Base-by-base conservation (phyloP, 2,329 filamentous ascomycete genomes). In the Neonectria punicea region DNA sequence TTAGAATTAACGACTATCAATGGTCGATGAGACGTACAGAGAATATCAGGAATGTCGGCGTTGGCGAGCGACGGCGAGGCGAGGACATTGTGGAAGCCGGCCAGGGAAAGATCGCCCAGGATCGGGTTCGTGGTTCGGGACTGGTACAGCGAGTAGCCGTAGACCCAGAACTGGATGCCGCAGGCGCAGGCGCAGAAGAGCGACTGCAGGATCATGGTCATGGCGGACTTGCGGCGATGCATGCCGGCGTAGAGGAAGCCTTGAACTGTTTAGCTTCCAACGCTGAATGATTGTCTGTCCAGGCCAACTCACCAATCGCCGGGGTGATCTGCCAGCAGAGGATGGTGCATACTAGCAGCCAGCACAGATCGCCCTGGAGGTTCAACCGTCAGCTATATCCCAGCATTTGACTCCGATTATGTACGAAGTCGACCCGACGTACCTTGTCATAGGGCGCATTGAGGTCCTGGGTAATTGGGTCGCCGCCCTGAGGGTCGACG, bases 151-250 rank as follows among this genome's bases (percentile, higher is more conserved):
- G 80, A 83, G 53, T 82, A 81, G 5, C 82, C 82, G 62, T 83
- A 84, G 2, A 83, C 75, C 82, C 82, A 84, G 70, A 80, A 84
- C 56, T 84, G 82, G 9, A 84, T 81, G 1, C 81, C 82, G 53
- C 78, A 79, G 1, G 80, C 81, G 51, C 77, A 82, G 1, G 81
- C 79, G 34, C 82, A 84, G 70, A 84, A 83, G 1, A 84, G 77
- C 0, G 81, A 84, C 67, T 84, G 82, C 28, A 84, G 76, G 9
- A 84, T 76, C 79, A 84, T 83, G 0, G 82, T 84, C 64, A 84
- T 46, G 9, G 79, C 77, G 0, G 79, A 72, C 63, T 79, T 80
- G 28, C 77, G 70, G 3, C 79, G 75, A 32, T 79, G 77, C 75
- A 81, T 78, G 3, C 79, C 79, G 5, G 79, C 78, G 32, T 81